Evolutionary conservation across 202 grass and related monocot species (phyloP).

Genomic region (Panicum hallii): DNA sequence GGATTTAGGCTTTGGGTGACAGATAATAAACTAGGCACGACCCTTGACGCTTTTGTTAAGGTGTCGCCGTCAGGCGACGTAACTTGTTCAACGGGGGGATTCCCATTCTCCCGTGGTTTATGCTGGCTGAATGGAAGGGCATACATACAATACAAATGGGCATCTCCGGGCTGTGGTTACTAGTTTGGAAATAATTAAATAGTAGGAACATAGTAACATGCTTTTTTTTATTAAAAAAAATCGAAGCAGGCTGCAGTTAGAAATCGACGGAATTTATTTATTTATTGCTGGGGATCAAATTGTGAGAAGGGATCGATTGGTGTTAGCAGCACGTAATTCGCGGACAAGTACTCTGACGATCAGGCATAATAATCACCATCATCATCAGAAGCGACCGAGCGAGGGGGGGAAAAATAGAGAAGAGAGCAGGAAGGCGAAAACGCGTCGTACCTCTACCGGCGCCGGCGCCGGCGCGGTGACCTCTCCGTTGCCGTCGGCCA

Average conservation of each 20-base stretch:
- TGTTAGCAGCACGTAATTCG: neutral
- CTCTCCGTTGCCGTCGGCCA: neutral
- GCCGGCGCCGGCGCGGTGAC: conserved; percentile 26
- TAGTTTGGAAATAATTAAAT: neutral
- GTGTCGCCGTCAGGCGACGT: conserved; percentile 40
- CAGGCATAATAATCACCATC: neutral
- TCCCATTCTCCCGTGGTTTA: neutral
- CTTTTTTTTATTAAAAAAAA: too few relatives aligned
- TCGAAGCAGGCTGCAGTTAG: too few relatives aligned
- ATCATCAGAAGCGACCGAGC: neutral
- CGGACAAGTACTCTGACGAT: neutral
- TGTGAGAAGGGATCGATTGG: neutral
- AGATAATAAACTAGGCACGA: conserved; percentile 1
- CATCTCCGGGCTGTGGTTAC: neutral
- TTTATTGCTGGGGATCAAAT: neutral
- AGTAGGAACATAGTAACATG: neutral
- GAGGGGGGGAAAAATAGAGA: neutral
- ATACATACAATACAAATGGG: neutral
- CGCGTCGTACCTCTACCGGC: conserved; percentile 23
- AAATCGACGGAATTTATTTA: neutral
- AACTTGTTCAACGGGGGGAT: conserved; percentile 10
- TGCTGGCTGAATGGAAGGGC: neutral
- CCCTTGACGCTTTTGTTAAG: conserved; percentile 32
- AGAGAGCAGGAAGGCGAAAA: neutral
- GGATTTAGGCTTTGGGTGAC: neutral